Evolutionary conservation across 2,329 filamentous ascomycete species (phyloP).

Genomic region (Botrytis squamosa): DNA sequence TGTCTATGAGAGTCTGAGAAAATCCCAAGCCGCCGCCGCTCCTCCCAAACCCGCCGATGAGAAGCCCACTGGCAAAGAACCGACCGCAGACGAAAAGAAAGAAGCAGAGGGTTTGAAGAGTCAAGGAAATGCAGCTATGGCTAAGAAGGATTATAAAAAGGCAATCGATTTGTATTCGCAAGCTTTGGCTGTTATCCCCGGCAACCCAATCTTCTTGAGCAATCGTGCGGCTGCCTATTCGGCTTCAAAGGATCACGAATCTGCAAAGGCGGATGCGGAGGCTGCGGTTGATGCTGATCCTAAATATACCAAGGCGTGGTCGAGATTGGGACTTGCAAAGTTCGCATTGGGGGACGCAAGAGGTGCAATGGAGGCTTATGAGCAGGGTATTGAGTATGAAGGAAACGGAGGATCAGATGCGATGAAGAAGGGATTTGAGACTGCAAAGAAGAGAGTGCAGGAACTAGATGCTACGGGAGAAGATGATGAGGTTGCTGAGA

Average conservation of each 20-base stretch:
- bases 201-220: slow-evolving; percentile 94
- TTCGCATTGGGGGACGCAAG: slow-evolving; percentile 89
- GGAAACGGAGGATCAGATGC: slow-evolving; percentile 92
- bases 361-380: slow-evolving; percentile 92
- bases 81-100: slow-evolving; percentile 59
- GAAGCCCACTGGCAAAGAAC: slow-evolving; percentile 41
- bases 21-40: slow-evolving; percentile 39
- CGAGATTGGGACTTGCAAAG: slow-evolving; percentile 81
- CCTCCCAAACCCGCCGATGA: slow-evolving; percentile 46
- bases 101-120: slow-evolving; percentile 87
- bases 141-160: slow-evolving; percentile 79
- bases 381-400: slow-evolving; percentile 88
- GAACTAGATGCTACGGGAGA: slow-evolving; percentile 62
- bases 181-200: slow-evolving; percentile 75
- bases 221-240: slow-evolving; percentile 95
- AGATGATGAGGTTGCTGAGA: slow-evolving; percentile 51
- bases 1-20: slow-evolving; percentile 92
- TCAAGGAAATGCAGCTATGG: slow-evolving; percentile 92
- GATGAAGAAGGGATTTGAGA: slow-evolving; percentile 97
- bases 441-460: slow-evolving; percentile 81
- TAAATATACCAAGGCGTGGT: slow-evolving; percentile 97
- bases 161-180: slow-evolving; percentile 88
- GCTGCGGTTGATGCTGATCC: slow-evolving; percentile 85
- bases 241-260: slow-evolving; percentile 77
- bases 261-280: slow-evolving; percentile 84